Percentiles rank a stretch among this genome's conserved stretches.
Conservation (phyloP, 768 basidiomycete genomes). For the Udeniomyces megalosporus region DNA sequence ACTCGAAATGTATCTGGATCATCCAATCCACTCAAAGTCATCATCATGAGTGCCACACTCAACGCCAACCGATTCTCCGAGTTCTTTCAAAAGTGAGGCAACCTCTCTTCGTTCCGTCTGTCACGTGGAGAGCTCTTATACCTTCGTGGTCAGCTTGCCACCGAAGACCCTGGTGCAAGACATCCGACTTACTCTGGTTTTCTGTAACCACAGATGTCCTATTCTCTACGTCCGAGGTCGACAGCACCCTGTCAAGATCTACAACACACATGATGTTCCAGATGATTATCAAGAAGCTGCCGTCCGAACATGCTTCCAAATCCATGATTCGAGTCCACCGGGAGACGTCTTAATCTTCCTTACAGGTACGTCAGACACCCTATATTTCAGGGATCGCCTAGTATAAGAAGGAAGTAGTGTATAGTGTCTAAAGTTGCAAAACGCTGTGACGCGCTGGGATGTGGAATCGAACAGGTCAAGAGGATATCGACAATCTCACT, state of each 20-base stretch:
- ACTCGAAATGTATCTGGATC: conserved; percentile 38
- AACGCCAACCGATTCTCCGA: conserved; percentile 86
- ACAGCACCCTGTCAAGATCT: conserved; percentile 76
- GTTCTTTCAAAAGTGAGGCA: conserved; percentile 64
- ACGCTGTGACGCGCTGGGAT: too few species aligned
- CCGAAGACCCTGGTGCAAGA: not conserved
- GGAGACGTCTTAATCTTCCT: conserved; percentile 91
- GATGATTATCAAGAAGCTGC: conserved; percentile 77
- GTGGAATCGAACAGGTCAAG: conserved; percentile 48
- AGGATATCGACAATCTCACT: conserved; percentile 81
- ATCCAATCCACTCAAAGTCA: conserved; percentile 56
- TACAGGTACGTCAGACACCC: conserved; percentile 41
- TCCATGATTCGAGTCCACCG: conserved; percentile 49
- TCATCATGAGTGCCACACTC: conserved; percentile 95
- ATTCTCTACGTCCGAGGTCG: conserved; percentile 85
- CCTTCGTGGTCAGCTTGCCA: too few species aligned
- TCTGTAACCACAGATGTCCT: conserved; percentile 28
- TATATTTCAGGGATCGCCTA: too few species aligned
- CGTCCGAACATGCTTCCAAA: conserved; percentile 82
- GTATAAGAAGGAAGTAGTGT: too few species aligned
- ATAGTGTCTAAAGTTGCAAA: too few species aligned
- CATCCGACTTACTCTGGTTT: not conserved
- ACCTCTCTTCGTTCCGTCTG: not conserved
- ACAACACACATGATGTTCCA: conserved; percentile 21
- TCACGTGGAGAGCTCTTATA: too few species aligned